These are phyloP conservation scores for Coniochaeta sp. DNA, from an alignment of 2,329 filamentous ascomycete species.

Conservation along the genomic window DNA sequence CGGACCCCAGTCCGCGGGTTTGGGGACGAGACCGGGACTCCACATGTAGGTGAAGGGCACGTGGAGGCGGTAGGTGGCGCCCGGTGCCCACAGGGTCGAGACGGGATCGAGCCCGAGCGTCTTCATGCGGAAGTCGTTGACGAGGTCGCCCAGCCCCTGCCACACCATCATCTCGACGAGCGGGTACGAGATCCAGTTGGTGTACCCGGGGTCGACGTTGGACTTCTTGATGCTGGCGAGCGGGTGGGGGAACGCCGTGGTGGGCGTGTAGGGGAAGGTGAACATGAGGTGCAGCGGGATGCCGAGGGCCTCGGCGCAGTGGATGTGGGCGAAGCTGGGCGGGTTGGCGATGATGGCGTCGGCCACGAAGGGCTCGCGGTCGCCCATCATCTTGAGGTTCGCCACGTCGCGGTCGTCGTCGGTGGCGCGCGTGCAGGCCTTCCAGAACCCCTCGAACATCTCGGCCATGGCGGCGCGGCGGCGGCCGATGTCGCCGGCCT, in stretches of 20 bases:
- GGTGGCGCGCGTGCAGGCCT: conserved; percentile 66
- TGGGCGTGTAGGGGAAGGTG: conserved; percentile 75
- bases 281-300: conserved; percentile 83
- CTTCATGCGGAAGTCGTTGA: conserved; percentile 66
- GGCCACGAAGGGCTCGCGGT: conserved; percentile 55
- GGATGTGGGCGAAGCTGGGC: conserved; percentile 69
- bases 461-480: conserved; percentile 65
- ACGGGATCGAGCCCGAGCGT: conserved; percentile 67
- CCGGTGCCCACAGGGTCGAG: conserved; percentile 70
- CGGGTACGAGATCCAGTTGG: conserved; percentile 76
- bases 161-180: conserved; percentile 83
- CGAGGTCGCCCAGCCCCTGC: conserved; percentile 77
- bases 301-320: conserved; percentile 72
- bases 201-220: conserved; percentile 65
- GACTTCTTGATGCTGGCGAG: conserved; percentile 67
- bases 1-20: conserved; percentile 60
- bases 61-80: conserved; percentile 63
- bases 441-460: conserved; percentile 81
- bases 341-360: conserved; percentile 85
- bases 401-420: conserved; percentile 57
- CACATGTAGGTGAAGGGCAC: conserved; percentile 71
- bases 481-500: conserved; percentile 63
- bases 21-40: conserved; percentile 59
- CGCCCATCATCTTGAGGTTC: conserved; percentile 59
- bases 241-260: conserved; percentile 68